Evolutionary conservation across 2,329 filamentous ascomycete species (phyloP), one percentile per base, ranked within the genome.

Genomic region (Sclerotinia subarctica): DNA sequence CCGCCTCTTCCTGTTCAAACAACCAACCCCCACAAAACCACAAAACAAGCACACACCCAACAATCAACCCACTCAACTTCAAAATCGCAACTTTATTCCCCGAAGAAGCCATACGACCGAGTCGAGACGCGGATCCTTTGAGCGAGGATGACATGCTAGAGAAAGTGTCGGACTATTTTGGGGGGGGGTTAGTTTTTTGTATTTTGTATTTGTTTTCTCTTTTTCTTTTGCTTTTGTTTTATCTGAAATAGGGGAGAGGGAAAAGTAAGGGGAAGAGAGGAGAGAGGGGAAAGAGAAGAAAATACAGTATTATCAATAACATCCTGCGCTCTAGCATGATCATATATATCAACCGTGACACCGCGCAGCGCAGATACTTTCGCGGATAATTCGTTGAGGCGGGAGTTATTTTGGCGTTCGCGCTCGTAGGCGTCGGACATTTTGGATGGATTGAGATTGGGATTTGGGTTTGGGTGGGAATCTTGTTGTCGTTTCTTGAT

Each of bases 271-370:
- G 21, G 11, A 15, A 19, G 8, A 2, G 26, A 38, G 7, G n/a
- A 11, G 5, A 44, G 66, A 42, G 3, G 24, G 17, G 35, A 64
- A 63, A 21, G 4, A 29, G 52, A 24, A 29, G 56, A 5, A 81
- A 87, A 69, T 84, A 96, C 92, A 51, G 92, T 94, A 76, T 88
- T 89, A 80, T 99, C 93, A 73, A 99, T 91, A 71, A 96, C 87
- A 73, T 91, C 88, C 75, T 98, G 94, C 74, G 92, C 88, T 69
- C 93, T 88, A 62, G 95, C 95, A 78, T 95, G 93, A 81, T 98
- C 94, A 85, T 98, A 97, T 77, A 99, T 99, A 82, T 99, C 93
- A 72, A 98, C 88, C 53, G 95, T 99, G 63, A 99, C 93, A 79
- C 91, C 92, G 77, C 94, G 93, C 71, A 99, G 86, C 64, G 93